These are phyloP conservation scores for Vitis rupestris DNA, from an alignment of 164 flowering plant species.

Conservation along the genomic window DNA sequence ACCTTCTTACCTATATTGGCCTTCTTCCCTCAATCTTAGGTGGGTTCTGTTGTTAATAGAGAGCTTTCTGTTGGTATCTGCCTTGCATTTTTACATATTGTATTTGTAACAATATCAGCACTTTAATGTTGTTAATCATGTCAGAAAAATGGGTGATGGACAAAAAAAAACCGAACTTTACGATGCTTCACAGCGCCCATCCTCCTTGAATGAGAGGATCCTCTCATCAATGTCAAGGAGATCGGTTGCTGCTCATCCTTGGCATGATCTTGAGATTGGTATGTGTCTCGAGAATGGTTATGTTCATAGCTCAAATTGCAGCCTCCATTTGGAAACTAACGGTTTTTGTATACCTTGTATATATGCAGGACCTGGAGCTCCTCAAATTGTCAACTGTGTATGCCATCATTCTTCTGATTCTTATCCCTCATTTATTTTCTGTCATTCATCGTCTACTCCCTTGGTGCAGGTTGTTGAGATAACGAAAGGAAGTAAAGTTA, in stretches of 20 bases:
- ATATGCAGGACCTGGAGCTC: conserved; percentile 37
- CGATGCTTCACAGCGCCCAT: not conserved
- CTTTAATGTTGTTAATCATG: not conserved
- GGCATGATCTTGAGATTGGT: conserved; percentile 55
- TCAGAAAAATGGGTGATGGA: conserved; percentile 15
- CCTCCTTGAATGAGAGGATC: conserved; percentile 40
- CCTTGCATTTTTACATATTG: too few relatives aligned
- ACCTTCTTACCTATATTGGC: too few relatives aligned
- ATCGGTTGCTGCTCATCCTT: conserved; percentile 47
- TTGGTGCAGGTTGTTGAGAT: conserved; percentile 40
- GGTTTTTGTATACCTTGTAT: not conserved
- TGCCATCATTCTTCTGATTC: conserved; percentile 2
- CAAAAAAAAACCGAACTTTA: not conserved
- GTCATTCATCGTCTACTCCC: not conserved
- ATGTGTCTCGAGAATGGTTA: not conserved
- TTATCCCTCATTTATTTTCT: not conserved
- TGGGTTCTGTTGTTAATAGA: too few relatives aligned
- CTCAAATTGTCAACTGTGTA: conserved; percentile 30
- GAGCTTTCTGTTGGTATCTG: too few relatives aligned
- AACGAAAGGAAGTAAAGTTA: conserved; percentile 46
- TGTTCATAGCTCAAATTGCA: too few relatives aligned
- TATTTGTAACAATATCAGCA: too few relatives aligned
- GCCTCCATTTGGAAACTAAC: not conserved
- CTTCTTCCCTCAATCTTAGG: too few relatives aligned
- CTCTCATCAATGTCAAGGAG: conserved; percentile 40